Conservation (phyloP, 192 early-diverging fungal species). For the Linnemannia elongata region DNA sequence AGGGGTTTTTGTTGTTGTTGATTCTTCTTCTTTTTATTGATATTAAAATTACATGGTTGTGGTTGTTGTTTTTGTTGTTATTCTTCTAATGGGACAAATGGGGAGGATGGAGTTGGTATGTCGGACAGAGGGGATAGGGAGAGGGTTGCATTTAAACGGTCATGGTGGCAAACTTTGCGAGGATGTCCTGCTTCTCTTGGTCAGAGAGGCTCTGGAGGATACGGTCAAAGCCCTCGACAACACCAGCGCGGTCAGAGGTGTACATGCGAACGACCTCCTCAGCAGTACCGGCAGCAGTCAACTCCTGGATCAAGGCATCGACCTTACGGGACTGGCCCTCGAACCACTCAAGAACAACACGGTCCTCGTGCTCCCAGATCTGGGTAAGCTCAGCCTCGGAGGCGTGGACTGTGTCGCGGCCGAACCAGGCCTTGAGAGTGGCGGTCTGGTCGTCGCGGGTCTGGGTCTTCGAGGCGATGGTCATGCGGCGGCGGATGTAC, state of each 20-base stretch:
- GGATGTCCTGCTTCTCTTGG: slow-evolving; percentile 54
- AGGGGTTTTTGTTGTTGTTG: neutral
- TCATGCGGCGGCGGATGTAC: slow-evolving; percentile 74
- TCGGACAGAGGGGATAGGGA: neutral
- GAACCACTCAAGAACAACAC: slow-evolving; percentile 71
- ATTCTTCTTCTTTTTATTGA: neutral
- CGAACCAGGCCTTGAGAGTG: slow-evolving; percentile 76
- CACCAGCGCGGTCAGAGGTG: slow-evolving; percentile 50
- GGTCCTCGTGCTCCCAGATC: slow-evolving; percentile 72
- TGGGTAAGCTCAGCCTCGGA: slow-evolving; percentile 46
- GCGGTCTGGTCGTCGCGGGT: slow-evolving; percentile 65
- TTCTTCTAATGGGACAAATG: slow-evolving; percentile 8
- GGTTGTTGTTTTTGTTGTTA: neutral
- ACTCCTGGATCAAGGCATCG: slow-evolving; percentile 52
- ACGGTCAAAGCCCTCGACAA: slow-evolving; percentile 54
- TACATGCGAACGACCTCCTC: slow-evolving; percentile 50
- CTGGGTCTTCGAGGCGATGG: slow-evolving; percentile 59
- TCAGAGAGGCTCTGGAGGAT: slow-evolving; percentile 49
- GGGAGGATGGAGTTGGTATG: neutral
- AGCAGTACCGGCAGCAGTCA: slow-evolving; percentile 25
- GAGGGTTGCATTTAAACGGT: slow-evolving; percentile 16
- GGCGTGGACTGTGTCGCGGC: slow-evolving; percentile 59
- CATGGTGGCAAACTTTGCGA: slow-evolving; percentile 49
- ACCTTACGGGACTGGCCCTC: slow-evolving; percentile 60
- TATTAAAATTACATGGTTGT: slow-evolving; percentile 5